These are phyloP conservation scores for Globisporangium canariense DNA, from an alignment of 352 stramenopile species.

Conservation along the genomic window DNA sequence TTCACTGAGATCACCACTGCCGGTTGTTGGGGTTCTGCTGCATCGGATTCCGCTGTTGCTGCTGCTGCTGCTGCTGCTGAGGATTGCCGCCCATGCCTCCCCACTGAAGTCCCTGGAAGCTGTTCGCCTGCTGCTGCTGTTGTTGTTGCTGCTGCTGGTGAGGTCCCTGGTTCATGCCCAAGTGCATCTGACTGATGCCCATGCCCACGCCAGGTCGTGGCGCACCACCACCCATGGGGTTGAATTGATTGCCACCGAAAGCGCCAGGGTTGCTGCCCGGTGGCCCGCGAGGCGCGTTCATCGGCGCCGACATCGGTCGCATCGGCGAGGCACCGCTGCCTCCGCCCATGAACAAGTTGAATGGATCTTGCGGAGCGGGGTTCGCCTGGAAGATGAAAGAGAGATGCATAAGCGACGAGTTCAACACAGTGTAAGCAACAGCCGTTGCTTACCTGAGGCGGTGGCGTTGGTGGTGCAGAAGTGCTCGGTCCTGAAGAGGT, in stretches of 20 bases:
- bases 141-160: constrained; percentile 42
- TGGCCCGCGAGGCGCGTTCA: constrained; percentile 31
- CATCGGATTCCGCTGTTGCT: constrained; percentile 57
- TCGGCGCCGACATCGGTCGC: constrained; percentile 26
- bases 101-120: constrained; percentile 83
- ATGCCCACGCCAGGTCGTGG: constrained; percentile 53
- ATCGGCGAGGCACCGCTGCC: constrained; percentile 17
- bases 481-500: constrained; percentile 18
- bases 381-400: constrained; percentile 17
- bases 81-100: constrained; percentile 61
- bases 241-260: constrained; percentile 30
- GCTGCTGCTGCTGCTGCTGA: constrained; percentile 47
- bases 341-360: constrained; percentile 63
- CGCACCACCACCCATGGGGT: constrained; percentile 30
- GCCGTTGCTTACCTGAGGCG: constrained; percentile 23
- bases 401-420: no score
- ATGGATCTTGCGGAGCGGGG: constrained; percentile 47
- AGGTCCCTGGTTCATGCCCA: constrained; percentile 48
- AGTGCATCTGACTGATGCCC: constrained; percentile 86
- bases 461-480: constrained; percentile 34
- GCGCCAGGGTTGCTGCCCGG: constrained; percentile 19
- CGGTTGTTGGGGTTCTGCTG: constrained; percentile 37
- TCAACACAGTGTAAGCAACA: no score
- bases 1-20: constrained; percentile 30
- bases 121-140: constrained; percentile 53